A percentile compares a stretch with the other conserved stretches of the same genome.
These are phyloP conservation scores for Prosopis cineraria DNA, from an alignment of 306 rosid species.

Conservation along the genomic window DNA sequence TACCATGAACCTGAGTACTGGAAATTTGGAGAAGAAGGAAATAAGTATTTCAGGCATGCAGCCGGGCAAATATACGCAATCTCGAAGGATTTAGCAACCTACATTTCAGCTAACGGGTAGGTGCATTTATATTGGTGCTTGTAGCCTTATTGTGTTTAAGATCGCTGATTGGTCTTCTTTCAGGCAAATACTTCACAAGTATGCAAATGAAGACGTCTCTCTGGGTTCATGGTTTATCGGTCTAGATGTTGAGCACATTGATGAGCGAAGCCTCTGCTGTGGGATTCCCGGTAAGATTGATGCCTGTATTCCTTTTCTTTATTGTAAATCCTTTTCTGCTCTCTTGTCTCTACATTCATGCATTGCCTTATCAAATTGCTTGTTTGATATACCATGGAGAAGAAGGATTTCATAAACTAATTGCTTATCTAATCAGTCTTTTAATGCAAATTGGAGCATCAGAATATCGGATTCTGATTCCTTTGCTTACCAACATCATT, in stretches of 20 bases:
- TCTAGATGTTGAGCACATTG: conserved; percentile 14
- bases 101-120: conserved; percentile 34
- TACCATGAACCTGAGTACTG: conserved; percentile 67
- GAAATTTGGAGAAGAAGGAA: conserved; percentile 65
- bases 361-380: background rate
- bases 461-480: background rate
- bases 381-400: background rate
- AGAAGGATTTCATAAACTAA: background rate
- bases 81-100: conserved; percentile 61
- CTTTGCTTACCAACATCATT: background rate
- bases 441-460: background rate
- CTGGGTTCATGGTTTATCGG: conserved; percentile 12
- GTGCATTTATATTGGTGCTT: background rate
- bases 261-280: conserved; percentile 7
- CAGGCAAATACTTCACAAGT: conserved; percentile 10
- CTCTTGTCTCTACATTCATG: background rate
- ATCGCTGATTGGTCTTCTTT: background rate
- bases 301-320: background rate
- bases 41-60: conserved; percentile 64
- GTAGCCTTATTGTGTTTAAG: background rate
- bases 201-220: conserved; percentile 14
- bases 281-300: background rate
- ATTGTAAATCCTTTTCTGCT: background rate
- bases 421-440: background rate
- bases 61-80: conserved; percentile 63